Conservation (phyloP, 805 yeast genomes). For the Ogataea siamensis region DNA sequence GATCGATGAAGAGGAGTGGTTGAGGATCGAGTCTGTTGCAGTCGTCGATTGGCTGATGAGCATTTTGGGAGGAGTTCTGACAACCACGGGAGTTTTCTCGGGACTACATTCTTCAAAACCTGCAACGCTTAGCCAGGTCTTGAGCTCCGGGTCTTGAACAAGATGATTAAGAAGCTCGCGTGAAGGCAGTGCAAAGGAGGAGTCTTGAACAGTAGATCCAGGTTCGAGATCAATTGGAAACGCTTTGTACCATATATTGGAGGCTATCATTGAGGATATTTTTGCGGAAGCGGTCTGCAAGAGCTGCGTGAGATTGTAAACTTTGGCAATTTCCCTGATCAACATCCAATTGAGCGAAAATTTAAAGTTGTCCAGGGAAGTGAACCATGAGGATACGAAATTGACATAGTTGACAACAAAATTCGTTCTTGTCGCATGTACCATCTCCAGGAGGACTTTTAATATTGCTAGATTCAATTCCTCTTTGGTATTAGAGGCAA, state of each 20-base stretch:
- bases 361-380: constrained; percentile 17
- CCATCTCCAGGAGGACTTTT: constrained; percentile 24
- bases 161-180: constrained; percentile 11
- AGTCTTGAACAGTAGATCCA: neutral
- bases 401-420: constrained; percentile 25
- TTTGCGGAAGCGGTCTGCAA: constrained; percentile 7
- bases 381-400: constrained; percentile 24
- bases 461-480: constrained; percentile 27
- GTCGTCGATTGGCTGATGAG: constrained; percentile 19
- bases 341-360: constrained; percentile 21
- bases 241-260: constrained; percentile 20
- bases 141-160: constrained; percentile 9
- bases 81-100: constrained; percentile 10
- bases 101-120: constrained; percentile 11
- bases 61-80: constrained; percentile 21
- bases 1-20: constrained; percentile 20
- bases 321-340: constrained; percentile 12
- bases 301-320: constrained; percentile 13
- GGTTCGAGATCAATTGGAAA: constrained; percentile 10
- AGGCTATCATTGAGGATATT: constrained; percentile 9
- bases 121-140: constrained; percentile 18
- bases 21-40: constrained; percentile 22
- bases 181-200: neutral
- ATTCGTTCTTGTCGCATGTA: constrained; percentile 26
- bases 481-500: constrained; percentile 27